Evolutionary conservation across 805 yeast genomes (phyloP), one percentile per base, ranked within the genome.

Genomic region (Nakazawaea ernobii): DNA sequence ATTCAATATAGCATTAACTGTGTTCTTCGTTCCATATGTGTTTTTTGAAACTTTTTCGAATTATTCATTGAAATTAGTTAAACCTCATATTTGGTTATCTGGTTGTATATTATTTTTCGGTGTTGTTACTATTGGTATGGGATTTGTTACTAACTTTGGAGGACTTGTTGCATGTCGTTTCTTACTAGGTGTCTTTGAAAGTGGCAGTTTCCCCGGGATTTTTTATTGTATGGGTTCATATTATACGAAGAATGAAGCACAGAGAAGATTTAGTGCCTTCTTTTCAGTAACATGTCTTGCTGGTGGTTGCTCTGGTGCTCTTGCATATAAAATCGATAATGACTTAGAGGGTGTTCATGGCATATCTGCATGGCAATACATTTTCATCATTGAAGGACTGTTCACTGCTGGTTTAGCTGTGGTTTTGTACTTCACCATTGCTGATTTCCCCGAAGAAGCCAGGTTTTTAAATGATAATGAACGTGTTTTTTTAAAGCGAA

Each of bases 261-360:
- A 83, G 65, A 75, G 81, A 59, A 66, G 92, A 45, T 83, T 81
- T 61, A 74, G 84, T 32, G 74, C 80, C 45, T 84, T 85, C 64
- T 84, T 85, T 66, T 70, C 84, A 32, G 79, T 84, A 41, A 82
- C 91, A 4, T 77, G 84, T 53, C 70, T 86, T 46, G 87, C 91
- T 2, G 91, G 94, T 60, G 90, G 86, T 24, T 84, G 86, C 54
- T 84, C 84, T 11, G 90, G 90, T 49, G 79, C 86, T 28, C 73
- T 85, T 54, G 89, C 91, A 7, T 80, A 75, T 55, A 79, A 78
- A 52, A 76, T 83, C 51, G 46, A 40, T 26, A 64, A 78, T 54
- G 79, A 79, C 35, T 68, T 84, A 55, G 71, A 79, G 52, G 75
- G 75, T 37, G 62, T 51, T 9, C 61, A 59, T 43, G 78, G 78